Conservation (phyloP, 305 asterid genomes). For the Fraxinus nigra region DNA sequence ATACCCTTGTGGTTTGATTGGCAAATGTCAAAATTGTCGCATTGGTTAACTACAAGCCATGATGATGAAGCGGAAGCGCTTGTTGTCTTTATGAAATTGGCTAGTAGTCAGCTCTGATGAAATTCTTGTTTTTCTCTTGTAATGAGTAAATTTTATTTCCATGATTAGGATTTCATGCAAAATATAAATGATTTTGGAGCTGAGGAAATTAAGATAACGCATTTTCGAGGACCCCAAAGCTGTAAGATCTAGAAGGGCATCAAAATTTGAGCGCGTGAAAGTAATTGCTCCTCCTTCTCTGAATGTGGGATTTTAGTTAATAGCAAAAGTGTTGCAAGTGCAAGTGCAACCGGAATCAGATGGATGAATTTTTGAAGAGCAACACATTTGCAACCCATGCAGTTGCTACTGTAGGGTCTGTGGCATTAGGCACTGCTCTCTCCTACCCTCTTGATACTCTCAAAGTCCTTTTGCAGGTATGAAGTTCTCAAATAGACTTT, state of each 20-base stretch:
- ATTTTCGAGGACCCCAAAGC: not conserved
- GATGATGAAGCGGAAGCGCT: not conserved
- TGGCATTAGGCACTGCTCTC: conserved; percentile 49
- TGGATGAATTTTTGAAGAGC: conserved; percentile 66
- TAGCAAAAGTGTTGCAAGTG: not conserved
- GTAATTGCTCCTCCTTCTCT: not conserved
- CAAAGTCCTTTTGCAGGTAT: conserved; percentile 78
- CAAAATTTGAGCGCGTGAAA: not conserved
- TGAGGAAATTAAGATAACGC: not conserved
- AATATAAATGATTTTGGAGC: not conserved
- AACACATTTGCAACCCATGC: conserved; percentile 56
- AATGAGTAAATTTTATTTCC: not conserved
- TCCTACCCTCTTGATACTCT: conserved; percentile 85
- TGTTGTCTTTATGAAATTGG: not conserved
- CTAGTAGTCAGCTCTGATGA: not conserved
- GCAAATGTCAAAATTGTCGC: not conserved
- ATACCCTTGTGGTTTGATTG: not conserved
- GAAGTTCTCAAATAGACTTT: not conserved
- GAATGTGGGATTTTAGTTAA: not conserved
- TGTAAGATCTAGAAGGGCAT: not conserved
- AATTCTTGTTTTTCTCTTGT: not conserved
- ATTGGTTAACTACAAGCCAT: not conserved
- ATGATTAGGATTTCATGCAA: not conserved
- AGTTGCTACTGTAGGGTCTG: conserved; percentile 66
- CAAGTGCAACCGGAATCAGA: conserved; percentile 26